Conservation (phyloP, 2,329 filamentous ascomycete genomes). For the Fusarium nodosum region DNA sequence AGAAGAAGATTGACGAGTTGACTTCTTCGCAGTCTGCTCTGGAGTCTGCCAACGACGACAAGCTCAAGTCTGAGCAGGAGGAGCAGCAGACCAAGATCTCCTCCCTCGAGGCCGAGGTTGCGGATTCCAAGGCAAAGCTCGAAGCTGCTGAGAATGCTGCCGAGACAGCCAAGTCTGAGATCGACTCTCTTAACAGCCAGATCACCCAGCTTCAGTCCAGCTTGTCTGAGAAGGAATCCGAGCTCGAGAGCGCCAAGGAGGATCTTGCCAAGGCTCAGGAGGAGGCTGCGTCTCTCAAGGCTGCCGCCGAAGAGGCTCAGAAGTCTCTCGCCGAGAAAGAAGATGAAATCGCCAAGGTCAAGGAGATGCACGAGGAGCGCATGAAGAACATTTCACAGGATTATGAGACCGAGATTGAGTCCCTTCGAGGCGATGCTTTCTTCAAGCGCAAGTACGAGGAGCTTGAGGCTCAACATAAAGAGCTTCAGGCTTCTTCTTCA, state of each 20-base stretch:
- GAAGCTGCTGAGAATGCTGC: slow-evolving; percentile 63
- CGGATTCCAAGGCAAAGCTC: slow-evolving; percentile 64
- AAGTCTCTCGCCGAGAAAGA: slow-evolving; percentile 64
- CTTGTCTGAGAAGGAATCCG: slow-evolving; percentile 60
- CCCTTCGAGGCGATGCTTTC: slow-evolving; percentile 72
- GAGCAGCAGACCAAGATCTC: slow-evolving; percentile 62
- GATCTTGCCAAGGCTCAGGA: slow-evolving; percentile 59
- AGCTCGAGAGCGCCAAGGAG: slow-evolving; percentile 61
- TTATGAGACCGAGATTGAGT: slow-evolving; percentile 75
- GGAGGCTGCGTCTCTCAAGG: slow-evolving; percentile 63
- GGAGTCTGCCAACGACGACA: slow-evolving; percentile 61
- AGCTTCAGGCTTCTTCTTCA: slow-evolving; percentile 58
- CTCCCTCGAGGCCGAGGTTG: slow-evolving; percentile 66
- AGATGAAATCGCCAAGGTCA: slow-evolving; percentile 63
- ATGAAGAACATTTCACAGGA: slow-evolving; percentile 71
- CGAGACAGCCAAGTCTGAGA: slow-evolving; percentile 58
- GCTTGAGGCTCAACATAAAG: slow-evolving; percentile 69
- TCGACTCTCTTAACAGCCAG: slow-evolving; percentile 60
- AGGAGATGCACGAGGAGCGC: slow-evolving; percentile 69
- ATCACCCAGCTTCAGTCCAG: slow-evolving; percentile 57
- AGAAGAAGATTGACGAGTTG: slow-evolving; percentile 69
- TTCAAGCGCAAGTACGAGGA: slow-evolving; percentile 75
- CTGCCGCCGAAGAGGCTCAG: slow-evolving; percentile 63
- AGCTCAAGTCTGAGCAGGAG: slow-evolving; percentile 60
- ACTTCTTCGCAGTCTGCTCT: slow-evolving; percentile 62